These are phyloP conservation scores for Trichoderma brevicompactum DNA, from an alignment of 2,329 filamentous ascomycete species.

Conservation along the genomic window DNA sequence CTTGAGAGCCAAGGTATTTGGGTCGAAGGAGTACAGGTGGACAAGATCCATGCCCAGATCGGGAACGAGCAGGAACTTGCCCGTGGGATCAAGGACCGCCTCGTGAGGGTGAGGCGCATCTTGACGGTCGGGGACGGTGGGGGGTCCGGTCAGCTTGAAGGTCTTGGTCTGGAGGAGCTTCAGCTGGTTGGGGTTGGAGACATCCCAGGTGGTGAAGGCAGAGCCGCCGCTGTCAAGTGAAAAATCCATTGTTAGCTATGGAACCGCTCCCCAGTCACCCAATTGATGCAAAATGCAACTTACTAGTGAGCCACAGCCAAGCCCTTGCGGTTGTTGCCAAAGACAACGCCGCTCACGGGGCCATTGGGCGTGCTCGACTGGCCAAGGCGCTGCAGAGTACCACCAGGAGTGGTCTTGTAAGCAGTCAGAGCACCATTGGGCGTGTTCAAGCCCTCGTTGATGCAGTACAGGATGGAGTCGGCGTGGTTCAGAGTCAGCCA, in stretches of 20 bases:
- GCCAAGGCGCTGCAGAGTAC: constrained; percentile 46
- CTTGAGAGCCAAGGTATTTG: constrained; percentile 50
- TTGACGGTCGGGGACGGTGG: constrained; percentile 53
- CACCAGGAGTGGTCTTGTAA: constrained; percentile 45
- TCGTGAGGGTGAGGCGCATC: constrained; percentile 66
- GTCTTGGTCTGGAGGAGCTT: constrained; percentile 42
- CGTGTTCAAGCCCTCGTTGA: constrained; percentile 59
- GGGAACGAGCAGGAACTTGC: constrained; percentile 64
- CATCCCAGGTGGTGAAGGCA: constrained; percentile 52
- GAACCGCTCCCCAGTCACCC: neutral
- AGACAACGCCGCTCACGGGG: constrained; percentile 51
- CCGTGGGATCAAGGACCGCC: constrained; percentile 67
- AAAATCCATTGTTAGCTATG: neutral
- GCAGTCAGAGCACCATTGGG: constrained; percentile 55
- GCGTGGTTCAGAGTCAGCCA: constrained; percentile 63
- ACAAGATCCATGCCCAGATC: constrained; percentile 69
- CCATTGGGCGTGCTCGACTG: constrained; percentile 44
- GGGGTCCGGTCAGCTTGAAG: constrained; percentile 47
- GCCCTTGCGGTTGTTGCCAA: constrained; percentile 47
- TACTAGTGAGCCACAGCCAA: constrained; percentile 54
- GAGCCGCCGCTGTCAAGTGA: constrained; percentile 37
- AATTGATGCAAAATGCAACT: constrained; percentile 32
- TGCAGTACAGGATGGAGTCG: constrained; percentile 59
- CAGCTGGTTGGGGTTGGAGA: constrained; percentile 46
- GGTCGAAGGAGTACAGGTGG: constrained; percentile 56